Percentiles rank a stretch among this genome's conserved stretches.
phyloP scores from a whole-genome alignment of 176 grass and related monocot species.

The Oryza coarctata region DNA sequence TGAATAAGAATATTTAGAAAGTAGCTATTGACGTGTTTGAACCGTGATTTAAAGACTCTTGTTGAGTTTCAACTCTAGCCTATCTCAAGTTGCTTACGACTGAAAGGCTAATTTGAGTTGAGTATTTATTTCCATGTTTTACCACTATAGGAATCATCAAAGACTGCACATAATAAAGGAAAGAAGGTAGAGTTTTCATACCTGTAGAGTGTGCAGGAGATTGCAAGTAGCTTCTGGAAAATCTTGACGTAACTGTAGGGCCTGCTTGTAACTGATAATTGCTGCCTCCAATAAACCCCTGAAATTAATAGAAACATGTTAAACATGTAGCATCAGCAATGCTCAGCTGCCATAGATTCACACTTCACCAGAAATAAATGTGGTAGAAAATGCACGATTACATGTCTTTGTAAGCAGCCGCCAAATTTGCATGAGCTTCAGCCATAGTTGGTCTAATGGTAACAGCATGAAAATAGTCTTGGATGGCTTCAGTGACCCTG shows the following conservation, averaged over 20 bases:
- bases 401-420: conserved; percentile 70
- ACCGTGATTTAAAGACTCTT: no score
- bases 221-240: conserved; percentile 73
- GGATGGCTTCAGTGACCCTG: conserved; percentile 61
- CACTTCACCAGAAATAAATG: neutral
- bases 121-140: neutral
- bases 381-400: conserved; percentile 26
- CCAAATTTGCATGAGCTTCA: conserved; percentile 72
- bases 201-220: conserved; percentile 67
- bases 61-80: no score
- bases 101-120: no score
- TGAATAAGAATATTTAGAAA: no score
- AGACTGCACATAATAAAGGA: neutral
- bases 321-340: neutral
- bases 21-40: no score
- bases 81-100: no score
- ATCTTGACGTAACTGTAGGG: conserved; percentile 50
- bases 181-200: neutral
- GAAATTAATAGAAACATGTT: conserved; percentile 12
- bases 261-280: conserved; percentile 63
- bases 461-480: conserved; percentile 55
- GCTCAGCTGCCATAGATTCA: neutral
- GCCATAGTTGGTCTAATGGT: conserved; percentile 62
- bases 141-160: neutral
- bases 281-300: conserved; percentile 55